These are phyloP conservation scores for Quercus phellos DNA, from an alignment of 331 rosid species.

Conservation along the genomic window DNA sequence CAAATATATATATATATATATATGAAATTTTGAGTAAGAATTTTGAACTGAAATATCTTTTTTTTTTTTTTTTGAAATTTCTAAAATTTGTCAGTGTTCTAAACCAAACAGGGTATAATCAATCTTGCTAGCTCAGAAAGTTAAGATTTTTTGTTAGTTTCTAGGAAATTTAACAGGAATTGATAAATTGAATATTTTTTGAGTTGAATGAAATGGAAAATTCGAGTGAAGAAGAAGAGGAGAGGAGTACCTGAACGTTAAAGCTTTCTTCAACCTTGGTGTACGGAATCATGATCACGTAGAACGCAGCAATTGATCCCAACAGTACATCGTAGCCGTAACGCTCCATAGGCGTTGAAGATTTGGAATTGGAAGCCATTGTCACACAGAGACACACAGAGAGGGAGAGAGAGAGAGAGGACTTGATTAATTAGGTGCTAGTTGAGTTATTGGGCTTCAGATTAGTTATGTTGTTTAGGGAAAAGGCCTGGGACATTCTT, in stretches of 20 bases:
- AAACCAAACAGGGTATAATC: not conserved
- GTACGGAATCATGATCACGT: conserved; percentile 65
- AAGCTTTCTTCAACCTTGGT: conserved; percentile 98
- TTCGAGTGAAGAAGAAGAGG: not conserved
- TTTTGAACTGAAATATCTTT: too few relatives aligned
- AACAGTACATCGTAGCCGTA: conserved; percentile 70
- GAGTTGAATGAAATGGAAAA: not conserved
- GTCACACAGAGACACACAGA: not conserved
- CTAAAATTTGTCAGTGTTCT: not conserved
- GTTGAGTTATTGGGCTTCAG: not conserved
- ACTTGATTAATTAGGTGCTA: not conserved
- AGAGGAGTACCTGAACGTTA: conserved; percentile 65
- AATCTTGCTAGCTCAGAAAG: not conserved
- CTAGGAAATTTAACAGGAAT: not conserved
- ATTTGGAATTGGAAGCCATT: conserved; percentile 50
- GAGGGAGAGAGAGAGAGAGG: not conserved
- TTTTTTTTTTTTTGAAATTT: too few relatives aligned
- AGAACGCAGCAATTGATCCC: conserved; percentile 60
- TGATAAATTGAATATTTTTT: not conserved
- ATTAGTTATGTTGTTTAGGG: not conserved
- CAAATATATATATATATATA: too few relatives aligned
- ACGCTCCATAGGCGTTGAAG: conserved; percentile 32
- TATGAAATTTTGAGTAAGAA: too few relatives aligned
- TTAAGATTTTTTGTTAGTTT: not conserved
- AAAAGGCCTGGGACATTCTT: too few relatives aligned